Conservation (phyloP, 148 eudicot genomes). For the Rhododendron vialii region DNA sequence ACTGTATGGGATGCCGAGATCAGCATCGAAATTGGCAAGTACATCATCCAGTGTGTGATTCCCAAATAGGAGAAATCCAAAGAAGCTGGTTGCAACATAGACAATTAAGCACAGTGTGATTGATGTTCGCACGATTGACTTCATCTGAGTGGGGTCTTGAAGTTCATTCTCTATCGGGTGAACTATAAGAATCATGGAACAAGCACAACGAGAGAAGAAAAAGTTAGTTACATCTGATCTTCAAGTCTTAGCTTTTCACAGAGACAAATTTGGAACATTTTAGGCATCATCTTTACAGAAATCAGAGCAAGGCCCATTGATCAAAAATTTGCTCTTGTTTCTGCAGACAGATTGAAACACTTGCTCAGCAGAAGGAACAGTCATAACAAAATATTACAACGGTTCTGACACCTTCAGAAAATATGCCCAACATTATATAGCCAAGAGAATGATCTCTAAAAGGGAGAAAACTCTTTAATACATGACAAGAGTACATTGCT, state of each 20-base stretch:
- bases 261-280: neutral
- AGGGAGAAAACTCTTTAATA: neutral
- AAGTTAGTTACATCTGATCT: neutral
- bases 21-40: slow-evolving; percentile 79
- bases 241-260: neutral
- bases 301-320: neutral
- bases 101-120: slow-evolving; percentile 56
- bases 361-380: neutral
- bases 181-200: slow-evolving; percentile 34
- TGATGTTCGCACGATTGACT: slow-evolving; percentile 58
- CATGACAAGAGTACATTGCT: neutral
- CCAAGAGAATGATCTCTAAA: neutral
- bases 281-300: neutral
- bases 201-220: neutral
- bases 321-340: neutral
- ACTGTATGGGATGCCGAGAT: slow-evolving; percentile 74
- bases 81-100: slow-evolving; percentile 68
- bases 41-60: slow-evolving; percentile 66
- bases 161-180: slow-evolving; percentile 86
- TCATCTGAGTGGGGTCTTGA: slow-evolving; percentile 61
- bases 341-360: neutral
- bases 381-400: neutral
- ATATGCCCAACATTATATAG: neutral
- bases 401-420: neutral
- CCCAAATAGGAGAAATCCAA: slow-evolving; percentile 74